Evolutionary conservation across 345 rosid species (phyloP).

Genomic region (Dipteronia sinensis): DNA sequence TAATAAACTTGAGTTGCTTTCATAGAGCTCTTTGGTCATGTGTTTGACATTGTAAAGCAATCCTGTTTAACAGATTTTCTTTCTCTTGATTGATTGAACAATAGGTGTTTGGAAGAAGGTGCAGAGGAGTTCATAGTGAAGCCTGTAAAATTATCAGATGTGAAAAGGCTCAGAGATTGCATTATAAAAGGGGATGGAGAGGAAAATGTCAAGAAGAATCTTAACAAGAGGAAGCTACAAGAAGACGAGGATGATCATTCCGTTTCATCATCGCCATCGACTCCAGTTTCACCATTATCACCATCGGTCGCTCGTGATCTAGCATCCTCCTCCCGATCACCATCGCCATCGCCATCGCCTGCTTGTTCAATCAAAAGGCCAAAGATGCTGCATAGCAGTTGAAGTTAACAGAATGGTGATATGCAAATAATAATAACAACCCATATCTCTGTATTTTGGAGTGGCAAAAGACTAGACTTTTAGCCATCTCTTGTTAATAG

Average conservation of each 20-base stretch:
- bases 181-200: constrained; percentile 48
- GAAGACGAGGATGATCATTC: background rate
- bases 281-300: background rate
- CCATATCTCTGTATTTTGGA: background rate
- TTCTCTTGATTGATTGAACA: background rate
- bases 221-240: constrained; percentile 43
- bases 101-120: constrained; percentile 90
- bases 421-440: background rate
- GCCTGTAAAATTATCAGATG: constrained; percentile 82
- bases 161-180: constrained; percentile 60
- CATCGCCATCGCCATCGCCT: constrained; percentile 9
- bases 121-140: constrained; percentile 85
- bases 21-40: too few species aligned
- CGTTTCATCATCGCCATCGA: background rate
- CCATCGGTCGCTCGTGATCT: background rate
- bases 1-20: background rate
- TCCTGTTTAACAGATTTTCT: too few species aligned
- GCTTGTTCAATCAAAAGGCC: constrained; percentile 27
- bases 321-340: background rate
- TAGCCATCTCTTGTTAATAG: constrained; percentile 17
- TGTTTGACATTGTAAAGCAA: too few species aligned
- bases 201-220: constrained; percentile 25
- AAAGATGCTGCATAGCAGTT: constrained; percentile 12
- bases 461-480: background rate
- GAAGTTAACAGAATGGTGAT: background rate